Conservation (phyloP, 176 grass and related monocot genomes). For the Pontederia crassipes region DNA sequence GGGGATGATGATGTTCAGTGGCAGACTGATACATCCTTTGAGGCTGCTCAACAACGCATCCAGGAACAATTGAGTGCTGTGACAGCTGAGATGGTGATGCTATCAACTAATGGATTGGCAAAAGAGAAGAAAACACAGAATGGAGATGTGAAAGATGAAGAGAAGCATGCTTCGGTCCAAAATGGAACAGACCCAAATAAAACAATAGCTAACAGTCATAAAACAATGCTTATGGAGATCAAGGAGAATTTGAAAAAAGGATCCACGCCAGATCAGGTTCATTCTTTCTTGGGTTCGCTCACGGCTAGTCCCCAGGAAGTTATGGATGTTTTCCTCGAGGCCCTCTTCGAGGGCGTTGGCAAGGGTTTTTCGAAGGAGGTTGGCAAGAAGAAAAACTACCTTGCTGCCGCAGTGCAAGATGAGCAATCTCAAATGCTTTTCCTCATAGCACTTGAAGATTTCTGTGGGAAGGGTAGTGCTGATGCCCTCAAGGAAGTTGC, state of each 20-base stretch:
- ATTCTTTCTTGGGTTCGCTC: slow-evolving; percentile 26
- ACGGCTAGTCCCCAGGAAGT: slow-evolving; percentile 31
- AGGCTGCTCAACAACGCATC: slow-evolving; percentile 63
- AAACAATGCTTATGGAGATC: slow-evolving; percentile 33
- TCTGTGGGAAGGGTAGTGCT: slow-evolving; percentile 29
- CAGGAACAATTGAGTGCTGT: slow-evolving; percentile 66
- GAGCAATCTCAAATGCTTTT: slow-evolving; percentile 39
- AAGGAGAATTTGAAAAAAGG: slow-evolving; percentile 38
- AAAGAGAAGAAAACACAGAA: slow-evolving; percentile 31
- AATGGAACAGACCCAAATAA: slow-evolving; percentile 9
- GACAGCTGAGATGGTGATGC: slow-evolving; percentile 85
- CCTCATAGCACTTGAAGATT: slow-evolving; percentile 37
- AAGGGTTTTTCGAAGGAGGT: slow-evolving; percentile 80
- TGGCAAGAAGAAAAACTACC: slow-evolving; percentile 48
- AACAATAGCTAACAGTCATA: background rate
- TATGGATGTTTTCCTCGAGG: slow-evolving; percentile 51
- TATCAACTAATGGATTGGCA: slow-evolving; percentile 33
- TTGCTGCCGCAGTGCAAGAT: slow-evolving; percentile 33
- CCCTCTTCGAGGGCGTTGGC: slow-evolving; percentile 43
- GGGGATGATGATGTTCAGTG: slow-evolving; percentile 52
- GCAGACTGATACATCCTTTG: slow-evolving; percentile 70
- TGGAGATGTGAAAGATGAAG: slow-evolving; percentile 5
- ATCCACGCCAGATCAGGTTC: slow-evolving; percentile 34
- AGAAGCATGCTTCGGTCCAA: slow-evolving; percentile 2
- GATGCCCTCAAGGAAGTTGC: slow-evolving; percentile 73